Evolutionary conservation across 768 basidiomycete genomes (phyloP).

Genomic region (Tricholoma bakamatsutake): DNA sequence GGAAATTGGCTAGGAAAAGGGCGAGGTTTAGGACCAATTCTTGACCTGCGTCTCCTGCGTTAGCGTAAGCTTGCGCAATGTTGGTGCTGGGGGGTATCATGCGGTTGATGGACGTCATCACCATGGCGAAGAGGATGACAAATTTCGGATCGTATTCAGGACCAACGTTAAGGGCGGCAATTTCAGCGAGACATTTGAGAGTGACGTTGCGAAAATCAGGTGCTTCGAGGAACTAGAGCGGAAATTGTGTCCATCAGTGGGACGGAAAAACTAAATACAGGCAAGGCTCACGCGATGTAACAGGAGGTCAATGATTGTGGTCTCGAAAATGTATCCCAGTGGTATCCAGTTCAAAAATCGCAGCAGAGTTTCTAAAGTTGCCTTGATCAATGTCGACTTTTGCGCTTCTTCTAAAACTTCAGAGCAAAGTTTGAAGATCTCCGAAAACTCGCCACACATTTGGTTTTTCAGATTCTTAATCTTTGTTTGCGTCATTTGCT

Average conservation of each 20-base stretch:
- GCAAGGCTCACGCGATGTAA: slow-evolving; percentile 70
- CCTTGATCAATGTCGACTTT: slow-evolving; percentile 89
- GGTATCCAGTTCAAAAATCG: slow-evolving; percentile 99
- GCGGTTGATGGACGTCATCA: slow-evolving; percentile 94
- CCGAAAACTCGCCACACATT: slow-evolving; percentile 95
- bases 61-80: slow-evolving; percentile 86
- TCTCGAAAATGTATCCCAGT: slow-evolving; percentile 97
- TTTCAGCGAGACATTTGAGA: slow-evolving; percentile 93
- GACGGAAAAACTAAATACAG: not conserved
- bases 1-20: slow-evolving; percentile 93
- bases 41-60: slow-evolving; percentile 88
- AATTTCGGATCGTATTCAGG: slow-evolving; percentile 98
- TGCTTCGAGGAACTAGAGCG: slow-evolving; percentile 83
- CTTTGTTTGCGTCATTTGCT: slow-evolving; percentile 97
- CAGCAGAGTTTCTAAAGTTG: slow-evolving; percentile 89
- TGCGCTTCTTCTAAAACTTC: slow-evolving; percentile 95
- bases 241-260: slow-evolving; percentile 7
- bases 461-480: slow-evolving; percentile 96
- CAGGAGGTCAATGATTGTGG: slow-evolving; percentile 90
- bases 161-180: slow-evolving; percentile 89
- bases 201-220: slow-evolving; percentile 97
- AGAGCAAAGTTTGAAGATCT: slow-evolving; percentile 97
- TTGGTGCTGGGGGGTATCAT: slow-evolving; percentile 97
- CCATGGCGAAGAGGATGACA: slow-evolving; percentile 94
- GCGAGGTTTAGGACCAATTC: slow-evolving; percentile 96